Conservation (phyloP, 139 green algal species). For the Desmodesmus armatus region DNA sequence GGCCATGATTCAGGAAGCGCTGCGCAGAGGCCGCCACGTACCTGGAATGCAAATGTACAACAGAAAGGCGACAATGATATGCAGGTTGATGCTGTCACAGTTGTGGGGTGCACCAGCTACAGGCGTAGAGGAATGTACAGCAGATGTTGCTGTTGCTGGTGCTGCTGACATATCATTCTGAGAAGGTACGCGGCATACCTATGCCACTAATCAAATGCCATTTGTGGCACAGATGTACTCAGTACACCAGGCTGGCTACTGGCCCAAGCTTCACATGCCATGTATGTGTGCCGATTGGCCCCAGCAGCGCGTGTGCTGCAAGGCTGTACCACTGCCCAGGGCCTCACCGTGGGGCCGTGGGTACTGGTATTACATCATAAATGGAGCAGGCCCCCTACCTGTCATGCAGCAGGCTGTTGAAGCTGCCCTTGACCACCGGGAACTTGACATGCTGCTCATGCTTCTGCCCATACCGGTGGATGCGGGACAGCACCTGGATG, state of each 20-base stretch:
- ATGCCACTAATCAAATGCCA: neutral
- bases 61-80: too few relatives aligned
- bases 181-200: neutral
- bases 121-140: neutral
- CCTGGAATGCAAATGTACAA: neutral
- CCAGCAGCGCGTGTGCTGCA: too few relatives aligned
- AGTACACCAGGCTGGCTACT: too few relatives aligned
- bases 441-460: slow-evolving; percentile 13
- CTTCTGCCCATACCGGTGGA: slow-evolving; percentile 17
- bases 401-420: slow-evolving; percentile 3
- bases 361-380: neutral
- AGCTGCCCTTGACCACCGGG: neutral
- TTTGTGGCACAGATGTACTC: too few relatives aligned
- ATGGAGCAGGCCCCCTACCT: neutral
- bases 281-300: neutral
- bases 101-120: neutral
- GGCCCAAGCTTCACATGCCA: too few relatives aligned
- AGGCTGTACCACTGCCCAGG: neutral
- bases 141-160: neutral
- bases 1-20: neutral
- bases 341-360: neutral
- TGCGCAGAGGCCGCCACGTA: neutral
- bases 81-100: too few relatives aligned
- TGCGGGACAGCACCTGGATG: neutral
- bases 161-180: neutral